Evolutionary conservation across 2,329 filamentous ascomycete species (phyloP).

Genomic region (Plectosphaerella sp.): DNA sequence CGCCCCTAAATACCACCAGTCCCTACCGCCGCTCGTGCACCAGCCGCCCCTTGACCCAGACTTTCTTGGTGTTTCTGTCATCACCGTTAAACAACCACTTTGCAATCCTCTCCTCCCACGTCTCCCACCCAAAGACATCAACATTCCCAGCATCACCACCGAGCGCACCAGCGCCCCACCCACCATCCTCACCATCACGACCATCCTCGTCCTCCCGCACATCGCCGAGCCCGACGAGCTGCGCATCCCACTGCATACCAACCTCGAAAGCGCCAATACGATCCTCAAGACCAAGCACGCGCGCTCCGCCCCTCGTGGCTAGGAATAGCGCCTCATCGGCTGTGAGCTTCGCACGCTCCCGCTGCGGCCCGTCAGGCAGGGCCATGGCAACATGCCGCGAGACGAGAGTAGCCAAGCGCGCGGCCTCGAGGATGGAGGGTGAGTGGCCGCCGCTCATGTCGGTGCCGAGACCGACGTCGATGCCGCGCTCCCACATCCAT

Average conservation of each 20-base stretch:
- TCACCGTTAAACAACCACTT: constrained; percentile 97
- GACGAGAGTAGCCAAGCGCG: constrained; percentile 74
- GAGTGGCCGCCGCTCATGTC: constrained; percentile 89
- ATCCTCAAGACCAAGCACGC: constrained; percentile 68
- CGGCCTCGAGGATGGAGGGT: constrained; percentile 76
- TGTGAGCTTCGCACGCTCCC: constrained; percentile 61
- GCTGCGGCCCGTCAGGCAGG: constrained; percentile 22
- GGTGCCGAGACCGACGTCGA: constrained; percentile 82
- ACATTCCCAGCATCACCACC: constrained; percentile 56
- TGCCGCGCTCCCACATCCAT: constrained; percentile 65
- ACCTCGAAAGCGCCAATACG: constrained; percentile 77
- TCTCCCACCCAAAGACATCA: constrained; percentile 88
- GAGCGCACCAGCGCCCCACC: constrained; percentile 12
- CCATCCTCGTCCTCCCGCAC: constrained; percentile 32
- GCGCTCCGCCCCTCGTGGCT: constrained; percentile 82
- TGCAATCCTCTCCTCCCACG: constrained; percentile 77
- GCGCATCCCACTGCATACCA: constrained; percentile 88
- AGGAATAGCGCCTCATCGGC: constrained; percentile 84
- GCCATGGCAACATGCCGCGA: constrained; percentile 66
- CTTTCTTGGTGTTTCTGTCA: constrained; percentile 80
- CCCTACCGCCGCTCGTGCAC: constrained; percentile 58
- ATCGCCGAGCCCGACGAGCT: constrained; percentile 64
- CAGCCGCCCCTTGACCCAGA: constrained; percentile 83
- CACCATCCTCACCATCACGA: constrained; percentile 16
- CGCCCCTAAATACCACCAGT: not conserved